phyloP scores from a whole-genome alignment of 352 stramenopile species.

The Phytophthora parvispora region DNA sequence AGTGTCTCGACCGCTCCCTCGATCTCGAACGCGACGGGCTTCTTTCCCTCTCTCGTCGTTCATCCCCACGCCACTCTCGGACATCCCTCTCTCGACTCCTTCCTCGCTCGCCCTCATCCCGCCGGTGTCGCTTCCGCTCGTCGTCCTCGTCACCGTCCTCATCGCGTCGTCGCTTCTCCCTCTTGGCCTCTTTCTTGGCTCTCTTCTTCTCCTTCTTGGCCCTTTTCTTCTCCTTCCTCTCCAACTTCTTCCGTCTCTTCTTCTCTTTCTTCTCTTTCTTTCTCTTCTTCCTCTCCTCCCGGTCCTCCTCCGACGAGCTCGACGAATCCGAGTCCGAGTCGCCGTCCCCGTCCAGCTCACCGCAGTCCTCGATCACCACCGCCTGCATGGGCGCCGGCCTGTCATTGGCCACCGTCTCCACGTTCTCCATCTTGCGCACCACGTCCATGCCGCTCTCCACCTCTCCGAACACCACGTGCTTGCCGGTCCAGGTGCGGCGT shows the following conservation, averaged over 20 bases:
- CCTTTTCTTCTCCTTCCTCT: background rate
- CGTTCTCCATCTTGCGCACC: constrained; percentile 86
- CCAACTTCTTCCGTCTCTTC: constrained; percentile 11
- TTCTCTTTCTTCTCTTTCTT: constrained; percentile 37
- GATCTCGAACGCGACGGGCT: constrained; percentile 9
- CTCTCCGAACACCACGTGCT: constrained; percentile 99
- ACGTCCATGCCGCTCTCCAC: constrained; percentile 87
- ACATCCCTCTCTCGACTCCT: constrained; percentile 1
- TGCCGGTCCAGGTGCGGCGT: constrained; percentile 98
- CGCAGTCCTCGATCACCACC: constrained; percentile 97
- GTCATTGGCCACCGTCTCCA: constrained; percentile 83
- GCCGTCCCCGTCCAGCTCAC: constrained; percentile 54
- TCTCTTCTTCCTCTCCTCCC: constrained; percentile 26
- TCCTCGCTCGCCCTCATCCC: background rate
- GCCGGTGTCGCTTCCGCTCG: background rate
- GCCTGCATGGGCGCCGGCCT: constrained; percentile 81
- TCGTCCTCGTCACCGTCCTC: background rate
- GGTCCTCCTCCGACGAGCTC: background rate
- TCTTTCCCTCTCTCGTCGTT: background rate
- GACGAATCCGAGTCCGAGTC: constrained; percentile 14
- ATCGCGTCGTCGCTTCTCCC: background rate
- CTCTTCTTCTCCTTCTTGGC: background rate
- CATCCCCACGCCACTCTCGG: background rate
- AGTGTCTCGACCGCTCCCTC: background rate
- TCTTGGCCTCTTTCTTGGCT: constrained; percentile 4